Evolutionary conservation across 352 stramenopile genomes (phyloP), one percentile per base, ranked within the genome.

Genomic region (Pythium rishiriense): DNA sequence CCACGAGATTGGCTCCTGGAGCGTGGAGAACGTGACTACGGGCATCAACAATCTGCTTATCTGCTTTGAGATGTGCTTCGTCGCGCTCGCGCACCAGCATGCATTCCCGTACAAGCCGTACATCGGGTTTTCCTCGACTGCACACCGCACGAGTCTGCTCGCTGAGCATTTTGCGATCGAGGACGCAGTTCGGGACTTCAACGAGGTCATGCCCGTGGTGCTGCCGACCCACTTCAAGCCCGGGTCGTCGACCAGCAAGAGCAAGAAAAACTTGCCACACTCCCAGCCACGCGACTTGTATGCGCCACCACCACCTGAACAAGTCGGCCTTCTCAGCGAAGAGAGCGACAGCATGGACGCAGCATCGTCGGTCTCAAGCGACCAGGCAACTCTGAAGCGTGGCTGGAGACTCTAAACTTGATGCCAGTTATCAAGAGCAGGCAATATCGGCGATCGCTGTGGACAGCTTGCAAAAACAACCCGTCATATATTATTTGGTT

Each of bases 31-130:
- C 72, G 94, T 99, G 58, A 96, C 93, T 8, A 98, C 97, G 51
- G 96, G 93, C 54, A 91, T 99, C 54, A 96, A 99, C 72, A 99
- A 99, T 70, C 90, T 99, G 62, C 87, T 99, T 26, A 99, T 99
- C 74, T 99, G 97, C 79, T 90, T 99, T 48, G 97, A 99, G 79
- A 99, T 99, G 97, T 94, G 98, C 50, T 86, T 99, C 39, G 97
- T 99, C 35, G 87, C 90, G 3, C 83, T 99, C 55, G 97, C 96
- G 9, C 97, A 99, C 77, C 97, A 98, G 45, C 96, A 94, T 64
- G 96, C 96, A 22, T 99, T 99, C 72, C 91, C 96, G 0, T 95
- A 93, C 49, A 80, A 94, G 12, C 91, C 97, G 53, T 96, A 92
- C 49, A 48, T 78, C 4, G 72, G 83, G 69, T 62, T 79, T 0